Percentiles rank a stretch among this genome's conserved stretches.
These are phyloP conservation scores for Pistacia vera DNA, from an alignment of 345 rosid species.

Conservation along the genomic window DNA sequence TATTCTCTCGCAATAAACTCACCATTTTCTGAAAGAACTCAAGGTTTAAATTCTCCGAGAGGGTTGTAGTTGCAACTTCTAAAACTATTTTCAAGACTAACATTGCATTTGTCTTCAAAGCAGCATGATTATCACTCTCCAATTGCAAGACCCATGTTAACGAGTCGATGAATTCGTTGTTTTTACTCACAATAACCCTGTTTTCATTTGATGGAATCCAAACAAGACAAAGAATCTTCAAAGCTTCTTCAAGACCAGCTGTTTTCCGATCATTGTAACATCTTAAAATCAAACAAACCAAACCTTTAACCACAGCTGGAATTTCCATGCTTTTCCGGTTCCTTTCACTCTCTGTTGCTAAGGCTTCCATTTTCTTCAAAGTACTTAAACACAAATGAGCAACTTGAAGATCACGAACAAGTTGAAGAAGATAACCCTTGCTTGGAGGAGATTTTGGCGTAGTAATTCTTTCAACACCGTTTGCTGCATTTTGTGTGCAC, in stretches of 20 bases:
- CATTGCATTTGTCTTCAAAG: slow-evolving; percentile 32
- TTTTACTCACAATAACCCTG: slow-evolving; percentile 31
- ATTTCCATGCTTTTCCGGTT: slow-evolving; percentile 37
- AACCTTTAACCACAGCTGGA: slow-evolving; percentile 29
- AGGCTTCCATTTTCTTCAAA: slow-evolving; percentile 37
- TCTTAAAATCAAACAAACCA: slow-evolving; percentile 27
- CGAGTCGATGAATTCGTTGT: slow-evolving; percentile 33
- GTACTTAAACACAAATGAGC: not conserved
- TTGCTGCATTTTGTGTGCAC: slow-evolving; percentile 29
- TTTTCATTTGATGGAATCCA: slow-evolving; percentile 37
- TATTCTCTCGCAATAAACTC: slow-evolving; percentile 15
- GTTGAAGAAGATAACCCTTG: slow-evolving; percentile 26
- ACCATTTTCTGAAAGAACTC: slow-evolving; percentile 36
- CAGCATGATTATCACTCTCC: slow-evolving; percentile 7
- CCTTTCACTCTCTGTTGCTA: slow-evolving; percentile 34
- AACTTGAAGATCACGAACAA: slow-evolving; percentile 34
- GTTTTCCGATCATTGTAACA: slow-evolving; percentile 22
- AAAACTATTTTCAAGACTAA: slow-evolving; percentile 25
- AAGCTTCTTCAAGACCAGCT: slow-evolving; percentile 35
- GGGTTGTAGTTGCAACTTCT: slow-evolving; percentile 15
- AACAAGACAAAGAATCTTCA: slow-evolving; percentile 33
- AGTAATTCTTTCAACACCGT: slow-evolving; percentile 34
- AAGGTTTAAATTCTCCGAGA: slow-evolving; percentile 28
- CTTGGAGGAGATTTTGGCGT: slow-evolving; percentile 35
- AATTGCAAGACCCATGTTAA: slow-evolving; percentile 37